Evolutionary conservation across 495 filamentous ascomycete species (phyloP), one percentile per base, ranked within the genome.

Genomic region (Talaromyces thailandensis): DNA sequence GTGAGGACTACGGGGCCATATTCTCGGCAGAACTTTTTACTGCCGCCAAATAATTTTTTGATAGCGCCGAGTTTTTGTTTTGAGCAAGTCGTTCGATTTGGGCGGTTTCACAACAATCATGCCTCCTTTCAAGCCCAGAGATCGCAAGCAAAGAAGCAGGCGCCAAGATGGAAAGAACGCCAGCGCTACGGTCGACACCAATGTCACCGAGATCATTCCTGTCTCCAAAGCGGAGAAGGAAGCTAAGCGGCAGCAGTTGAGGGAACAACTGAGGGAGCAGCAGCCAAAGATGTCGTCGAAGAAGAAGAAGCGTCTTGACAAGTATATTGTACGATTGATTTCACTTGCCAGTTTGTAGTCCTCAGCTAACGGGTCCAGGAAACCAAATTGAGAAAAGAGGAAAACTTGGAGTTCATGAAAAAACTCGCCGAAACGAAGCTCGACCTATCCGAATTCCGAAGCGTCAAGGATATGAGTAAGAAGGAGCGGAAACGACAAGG

Each of bases 251-350:
- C 78, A 84, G 60, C 81, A 88, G 65, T 66, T 96, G 52, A 85
- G 81, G 62, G 84, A 86, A n/a, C 82, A 89, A 63, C 62, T 88
- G 61, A 75, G 74, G 62, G 71, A 73, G 12, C 79, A 81, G 61
- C 82, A 89, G 57, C 74, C 81, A n/a, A 90, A 89, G 69, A 84
- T 96, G 64, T 93, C 88, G 32, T 80, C 84, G 43, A 96, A 98
- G 79, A 99, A 99, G 76, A 83, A 91, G 60, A 98, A 97, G 76
- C 82, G 94, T 43, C 76, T 99, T 35, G 92, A 97, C 63, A 97
- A 97, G 70, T 99, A 99, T 70, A 96, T 99, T 79, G 86, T 87
- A 70, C 16, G 80, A 73, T 43, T 61, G 16, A 18, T 5, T 3
- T 12, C 21, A 0, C 24, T 31, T 31, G 4, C 3, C 43, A 24